phyloP scores from a whole-genome alignment of 495 filamentous ascomycete species.

The Penicillium waksmanii region DNA sequence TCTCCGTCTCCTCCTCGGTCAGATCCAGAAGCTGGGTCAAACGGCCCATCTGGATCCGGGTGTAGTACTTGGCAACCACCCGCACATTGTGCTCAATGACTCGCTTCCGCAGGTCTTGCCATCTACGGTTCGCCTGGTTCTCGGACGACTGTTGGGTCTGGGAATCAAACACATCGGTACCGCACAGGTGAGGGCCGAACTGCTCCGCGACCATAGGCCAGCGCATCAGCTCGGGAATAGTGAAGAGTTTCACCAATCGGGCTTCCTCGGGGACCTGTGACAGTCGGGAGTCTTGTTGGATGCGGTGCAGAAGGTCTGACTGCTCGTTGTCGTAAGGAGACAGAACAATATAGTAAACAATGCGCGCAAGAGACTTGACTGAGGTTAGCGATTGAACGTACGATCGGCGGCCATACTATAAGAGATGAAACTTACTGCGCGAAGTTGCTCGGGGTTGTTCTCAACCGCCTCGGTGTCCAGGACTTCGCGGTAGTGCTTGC shows the following conservation, averaged over 20 bases:
- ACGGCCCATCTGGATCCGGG: conserved; percentile 87
- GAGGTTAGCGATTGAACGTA: conserved; percentile 9
- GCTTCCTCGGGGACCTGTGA: conserved; percentile 72
- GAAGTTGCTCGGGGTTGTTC: conserved; percentile 81
- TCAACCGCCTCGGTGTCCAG: conserved; percentile 93
- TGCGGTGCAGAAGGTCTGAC: conserved; percentile 92
- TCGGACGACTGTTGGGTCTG: conserved; percentile 64
- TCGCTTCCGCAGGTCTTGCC: conserved; percentile 93
- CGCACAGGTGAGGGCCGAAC: conserved; percentile 86
- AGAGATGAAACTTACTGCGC: conserved; percentile 62
- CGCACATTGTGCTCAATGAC: conserved; percentile 99
- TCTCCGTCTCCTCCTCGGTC: conserved; percentile 93
- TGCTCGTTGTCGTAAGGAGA: conserved; percentile 98
- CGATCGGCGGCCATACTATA: neutral
- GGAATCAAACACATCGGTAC: conserved; percentile 80
- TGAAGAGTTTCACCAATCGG: conserved; percentile 88
- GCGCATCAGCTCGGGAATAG: conserved; percentile 94
- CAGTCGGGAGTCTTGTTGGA: conserved; percentile 69
- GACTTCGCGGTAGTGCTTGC: conserved; percentile 96
- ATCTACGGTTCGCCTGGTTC: conserved; percentile 77
- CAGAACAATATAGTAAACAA: conserved; percentile 96
- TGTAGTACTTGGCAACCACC: conserved; percentile 98
- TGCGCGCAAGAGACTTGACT: conserved; percentile 78
- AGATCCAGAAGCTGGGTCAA: conserved; percentile 89
- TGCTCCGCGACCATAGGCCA: conserved; percentile 89